phyloP scores from a whole-genome alignment of 2,329 filamentous ascomycete genomes.

The Thermochaetoides dissita region DNA sequence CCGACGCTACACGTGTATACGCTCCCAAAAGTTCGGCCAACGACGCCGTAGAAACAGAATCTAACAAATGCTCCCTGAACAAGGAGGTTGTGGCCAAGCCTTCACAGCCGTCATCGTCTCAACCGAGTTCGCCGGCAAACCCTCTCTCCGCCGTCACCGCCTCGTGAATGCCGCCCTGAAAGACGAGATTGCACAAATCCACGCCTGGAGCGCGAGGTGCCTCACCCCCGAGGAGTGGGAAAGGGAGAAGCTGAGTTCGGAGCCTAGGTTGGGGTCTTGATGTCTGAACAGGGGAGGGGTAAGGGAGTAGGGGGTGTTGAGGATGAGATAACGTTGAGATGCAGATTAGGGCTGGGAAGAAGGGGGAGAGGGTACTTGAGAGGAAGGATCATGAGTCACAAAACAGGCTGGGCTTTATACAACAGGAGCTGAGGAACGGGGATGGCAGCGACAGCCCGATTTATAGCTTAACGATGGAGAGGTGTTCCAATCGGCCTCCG shows the following conservation, averaged over 20 bases:
- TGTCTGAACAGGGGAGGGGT: slow-evolving; percentile 19
- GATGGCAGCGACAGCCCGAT: too few relatives aligned
- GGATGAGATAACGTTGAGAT: neutral
- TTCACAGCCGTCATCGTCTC: slow-evolving; percentile 49
- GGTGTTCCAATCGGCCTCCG: too few relatives aligned
- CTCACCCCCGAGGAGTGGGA: slow-evolving; percentile 80
- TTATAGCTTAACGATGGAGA: too few relatives aligned
- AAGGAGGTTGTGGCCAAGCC: slow-evolving; percentile 49
- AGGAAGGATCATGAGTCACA: neutral
- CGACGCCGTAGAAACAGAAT: too few relatives aligned
- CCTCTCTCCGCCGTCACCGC: slow-evolving; percentile 69
- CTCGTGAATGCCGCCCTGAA: slow-evolving; percentile 74
- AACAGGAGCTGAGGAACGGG: too few relatives aligned
- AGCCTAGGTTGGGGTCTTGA: slow-evolving; percentile 10
- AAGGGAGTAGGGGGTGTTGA: neutral
- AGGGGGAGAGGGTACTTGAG: neutral
- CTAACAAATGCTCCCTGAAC: too few relatives aligned
- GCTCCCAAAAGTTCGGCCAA: too few relatives aligned
- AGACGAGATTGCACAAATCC: slow-evolving; percentile 77
- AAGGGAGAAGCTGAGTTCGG: slow-evolving; percentile 22
- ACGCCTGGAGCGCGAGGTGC: slow-evolving; percentile 91
- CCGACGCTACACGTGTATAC: too few relatives aligned
- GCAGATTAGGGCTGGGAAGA: neutral
- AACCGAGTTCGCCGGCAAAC: slow-evolving; percentile 55
- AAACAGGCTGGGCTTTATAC: too few relatives aligned